Percentiles rank a stretch among this genome's conserved stretches.
phyloP scores from a whole-genome alignment of 2,329 filamentous ascomycete species.

The Lachnellula willkommii region DNA sequence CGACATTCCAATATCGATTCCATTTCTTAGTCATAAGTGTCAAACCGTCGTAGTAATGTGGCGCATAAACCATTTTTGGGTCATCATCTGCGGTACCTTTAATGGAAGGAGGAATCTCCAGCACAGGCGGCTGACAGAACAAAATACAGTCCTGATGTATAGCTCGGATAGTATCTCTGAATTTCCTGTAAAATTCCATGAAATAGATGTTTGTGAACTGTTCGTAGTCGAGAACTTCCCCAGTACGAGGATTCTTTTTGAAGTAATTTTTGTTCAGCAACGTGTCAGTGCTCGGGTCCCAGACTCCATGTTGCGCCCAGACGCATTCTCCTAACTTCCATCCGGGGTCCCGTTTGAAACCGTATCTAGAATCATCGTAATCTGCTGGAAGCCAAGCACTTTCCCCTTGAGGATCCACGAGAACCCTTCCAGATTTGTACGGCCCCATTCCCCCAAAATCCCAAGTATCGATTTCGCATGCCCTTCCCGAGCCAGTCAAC shows the following conservation, averaged over 20 bases:
- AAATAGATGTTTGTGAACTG: slow-evolving; percentile 90
- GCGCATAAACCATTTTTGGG: slow-evolving; percentile 81
- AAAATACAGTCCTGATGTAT: slow-evolving; percentile 78
- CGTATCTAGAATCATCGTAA: slow-evolving; percentile 82
- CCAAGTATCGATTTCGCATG: slow-evolving; percentile 86
- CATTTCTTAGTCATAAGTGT: slow-evolving; percentile 98
- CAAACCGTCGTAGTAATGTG: slow-evolving; percentile 95
- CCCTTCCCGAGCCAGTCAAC: slow-evolving; percentile 81
- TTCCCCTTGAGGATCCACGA: slow-evolving; percentile 85
- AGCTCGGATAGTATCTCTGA: slow-evolving; percentile 66
- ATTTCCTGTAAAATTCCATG: slow-evolving; percentile 76
- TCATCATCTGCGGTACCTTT: slow-evolving; percentile 88
- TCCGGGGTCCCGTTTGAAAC: slow-evolving; percentile 77
- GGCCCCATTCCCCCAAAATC: slow-evolving; percentile 91
- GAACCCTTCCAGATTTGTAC: slow-evolving; percentile 74
- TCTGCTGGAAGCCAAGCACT: slow-evolving; percentile 76
- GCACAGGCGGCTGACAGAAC: slow-evolving; percentile 84
- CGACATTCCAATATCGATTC: slow-evolving; percentile 96
- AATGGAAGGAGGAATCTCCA: slow-evolving; percentile 84
- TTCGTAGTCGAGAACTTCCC: slow-evolving; percentile 70
- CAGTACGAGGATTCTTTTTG: slow-evolving; percentile 67
- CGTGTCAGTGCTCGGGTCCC: slow-evolving; percentile 75
- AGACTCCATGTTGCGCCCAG: slow-evolving; percentile 95
- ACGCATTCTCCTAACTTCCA: slow-evolving; percentile 95
- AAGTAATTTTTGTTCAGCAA: slow-evolving; percentile 87